phyloP scores from a whole-genome alignment of 1,284 basidiomycete species.

The Cutaneotrichosporon sp. region DNA sequence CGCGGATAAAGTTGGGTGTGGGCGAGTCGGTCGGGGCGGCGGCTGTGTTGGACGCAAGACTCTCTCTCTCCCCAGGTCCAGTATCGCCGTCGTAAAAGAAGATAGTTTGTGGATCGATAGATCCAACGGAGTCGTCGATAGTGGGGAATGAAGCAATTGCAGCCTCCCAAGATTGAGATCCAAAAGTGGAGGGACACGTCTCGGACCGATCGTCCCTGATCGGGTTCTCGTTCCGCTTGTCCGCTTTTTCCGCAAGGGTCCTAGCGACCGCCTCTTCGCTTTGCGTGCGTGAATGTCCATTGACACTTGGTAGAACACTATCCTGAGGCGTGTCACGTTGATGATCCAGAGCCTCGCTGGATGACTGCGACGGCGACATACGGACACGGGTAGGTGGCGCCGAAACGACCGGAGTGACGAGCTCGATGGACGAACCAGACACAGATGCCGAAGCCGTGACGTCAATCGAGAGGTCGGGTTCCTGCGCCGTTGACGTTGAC shows the following conservation, averaged over 20 bases:
- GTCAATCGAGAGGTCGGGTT: not conserved
- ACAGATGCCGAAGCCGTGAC: constrained; percentile 1
- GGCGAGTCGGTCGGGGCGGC: constrained; percentile 6
- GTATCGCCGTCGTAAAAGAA: not conserved
- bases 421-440: constrained; percentile 7
- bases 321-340: not conserved
- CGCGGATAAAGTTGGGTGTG: not conserved
- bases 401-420: not conserved
- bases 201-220: not conserved
- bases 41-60: constrained; percentile 3
- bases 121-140: constrained; percentile 13
- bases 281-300: not conserved
- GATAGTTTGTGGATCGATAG: not conserved
- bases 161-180: constrained; percentile 27
- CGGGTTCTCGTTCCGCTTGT: not conserved
- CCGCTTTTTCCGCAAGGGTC: not conserved
- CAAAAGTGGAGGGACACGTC: not conserved
- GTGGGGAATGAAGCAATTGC: constrained; percentile 31
- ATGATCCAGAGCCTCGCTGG: constrained; percentile 28
- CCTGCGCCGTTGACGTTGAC: not conserved
- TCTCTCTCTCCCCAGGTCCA: constrained; percentile 2
- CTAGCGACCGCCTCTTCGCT: not conserved
- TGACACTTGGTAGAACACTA: no score
- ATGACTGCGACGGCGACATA: not conserved
- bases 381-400: not conserved